phyloP scores from a whole-genome alignment of 371 early-diverging fungal species.

The Mucor racemosus region DNA sequence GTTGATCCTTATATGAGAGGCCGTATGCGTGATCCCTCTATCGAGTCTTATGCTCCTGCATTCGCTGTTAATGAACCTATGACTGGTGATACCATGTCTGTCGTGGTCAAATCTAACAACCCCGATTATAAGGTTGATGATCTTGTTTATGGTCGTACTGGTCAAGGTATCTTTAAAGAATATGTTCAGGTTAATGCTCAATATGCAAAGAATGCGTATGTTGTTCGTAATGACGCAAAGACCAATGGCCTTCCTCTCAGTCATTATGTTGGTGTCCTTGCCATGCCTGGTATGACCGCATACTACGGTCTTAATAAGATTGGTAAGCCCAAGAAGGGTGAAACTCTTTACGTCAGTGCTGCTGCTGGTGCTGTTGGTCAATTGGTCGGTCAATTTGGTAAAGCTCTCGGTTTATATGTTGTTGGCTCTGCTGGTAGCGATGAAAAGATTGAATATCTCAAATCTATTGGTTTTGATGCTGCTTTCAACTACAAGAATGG shows the following conservation, averaged over 20 bases:
- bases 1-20: slow-evolving; percentile 66
- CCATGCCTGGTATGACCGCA: slow-evolving; percentile 60
- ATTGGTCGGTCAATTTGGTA: slow-evolving; percentile 70
- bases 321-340: slow-evolving; percentile 11
- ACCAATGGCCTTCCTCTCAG: slow-evolving; percentile 49
- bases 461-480: slow-evolving; percentile 67
- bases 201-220: slow-evolving; percentile 27
- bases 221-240: slow-evolving; percentile 46
- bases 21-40: slow-evolving; percentile 60
- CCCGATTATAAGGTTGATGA: slow-evolving; percentile 64
- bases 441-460: slow-evolving; percentile 74
- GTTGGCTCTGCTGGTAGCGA: slow-evolving; percentile 79
- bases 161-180: slow-evolving; percentile 57
- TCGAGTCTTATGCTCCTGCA: slow-evolving; percentile 55
- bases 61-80: slow-evolving; percentile 65
- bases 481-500: slow-evolving; percentile 87
- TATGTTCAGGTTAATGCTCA: slow-evolving; percentile 44
- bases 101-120: slow-evolving; percentile 66
- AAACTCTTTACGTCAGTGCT: slow-evolving; percentile 56
- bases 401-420: slow-evolving; percentile 67
- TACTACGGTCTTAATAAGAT: slow-evolving; percentile 31
- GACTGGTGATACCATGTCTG: slow-evolving; percentile 62
- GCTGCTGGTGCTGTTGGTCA: slow-evolving; percentile 67
- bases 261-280: slow-evolving; percentile 59
- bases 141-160: slow-evolving; percentile 59